A percentile compares a stretch with the other conserved stretches of the same genome.
phyloP scores from a whole-genome alignment of 1,139 yeast genomes.

The Diutina catenulata region DNA sequence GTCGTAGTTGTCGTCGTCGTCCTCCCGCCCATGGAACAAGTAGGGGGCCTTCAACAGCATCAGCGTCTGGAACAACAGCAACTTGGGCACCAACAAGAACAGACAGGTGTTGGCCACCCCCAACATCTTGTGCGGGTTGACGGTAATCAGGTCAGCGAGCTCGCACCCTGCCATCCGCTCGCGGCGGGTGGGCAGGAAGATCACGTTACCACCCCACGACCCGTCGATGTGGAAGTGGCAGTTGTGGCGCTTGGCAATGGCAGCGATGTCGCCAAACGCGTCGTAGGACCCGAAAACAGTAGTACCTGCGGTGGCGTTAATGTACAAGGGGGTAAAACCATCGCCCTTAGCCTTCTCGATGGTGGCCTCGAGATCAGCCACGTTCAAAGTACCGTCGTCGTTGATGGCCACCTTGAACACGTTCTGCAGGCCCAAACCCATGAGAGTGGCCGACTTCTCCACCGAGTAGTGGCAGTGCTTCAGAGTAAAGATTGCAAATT shows the following conservation, averaged over 20 bases:
- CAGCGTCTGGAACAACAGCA: constrained; percentile 51
- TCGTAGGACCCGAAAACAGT: constrained; percentile 84
- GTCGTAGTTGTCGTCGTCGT: constrained; percentile 50
- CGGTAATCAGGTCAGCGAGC: constrained; percentile 67
- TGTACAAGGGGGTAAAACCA: constrained; percentile 63
- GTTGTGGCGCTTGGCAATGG: constrained; percentile 39
- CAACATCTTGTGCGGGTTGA: constrained; percentile 80
- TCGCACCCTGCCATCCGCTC: constrained; percentile 46
- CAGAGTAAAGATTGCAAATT: constrained; percentile 63
- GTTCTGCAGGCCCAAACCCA: constrained; percentile 56
- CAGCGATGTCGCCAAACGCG: constrained; percentile 44
- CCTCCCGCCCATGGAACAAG: constrained; percentile 54
- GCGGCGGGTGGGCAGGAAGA: constrained; percentile 44
- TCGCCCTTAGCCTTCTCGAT: constrained; percentile 31
- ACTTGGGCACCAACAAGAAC: constrained; percentile 63
- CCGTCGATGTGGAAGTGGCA: constrained; percentile 83
- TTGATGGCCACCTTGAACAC: constrained; percentile 57
- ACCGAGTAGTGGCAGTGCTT: constrained; percentile 73
- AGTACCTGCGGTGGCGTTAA: constrained; percentile 83
- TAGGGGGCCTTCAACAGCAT: constrained; percentile 76
- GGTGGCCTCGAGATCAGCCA: constrained; percentile 30
- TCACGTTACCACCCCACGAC: constrained; percentile 84
- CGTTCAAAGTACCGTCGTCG: constrained; percentile 44
- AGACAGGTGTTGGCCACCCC: constrained; percentile 90
- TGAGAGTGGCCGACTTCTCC: constrained; percentile 68